Conservation (phyloP, 352 stramenopile genomes). For the Elongisporangium anandrum region DNA sequence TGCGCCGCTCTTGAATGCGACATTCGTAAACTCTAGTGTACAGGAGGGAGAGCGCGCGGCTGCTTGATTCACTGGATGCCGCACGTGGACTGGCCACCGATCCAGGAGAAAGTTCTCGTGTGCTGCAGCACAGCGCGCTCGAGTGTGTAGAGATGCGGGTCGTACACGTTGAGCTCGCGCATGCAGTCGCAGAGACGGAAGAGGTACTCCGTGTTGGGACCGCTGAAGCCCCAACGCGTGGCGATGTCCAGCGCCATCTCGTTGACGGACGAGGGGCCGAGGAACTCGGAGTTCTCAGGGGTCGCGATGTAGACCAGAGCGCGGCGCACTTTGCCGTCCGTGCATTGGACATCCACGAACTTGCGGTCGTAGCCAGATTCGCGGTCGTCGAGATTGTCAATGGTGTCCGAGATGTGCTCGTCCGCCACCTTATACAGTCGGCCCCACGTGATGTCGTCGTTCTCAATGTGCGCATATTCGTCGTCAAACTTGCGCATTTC, state of each 20-base stretch:
- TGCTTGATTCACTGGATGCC: slow-evolving; percentile 41
- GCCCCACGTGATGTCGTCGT: slow-evolving; percentile 78
- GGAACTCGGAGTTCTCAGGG: slow-evolving; percentile 78
- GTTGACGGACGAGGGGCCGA: slow-evolving; percentile 61
- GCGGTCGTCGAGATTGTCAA: slow-evolving; percentile 80
- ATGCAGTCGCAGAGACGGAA: slow-evolving; percentile 80
- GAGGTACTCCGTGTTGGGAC: slow-evolving; percentile 84
- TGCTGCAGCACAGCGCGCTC: slow-evolving; percentile 68
- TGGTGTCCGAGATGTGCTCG: slow-evolving; percentile 66
- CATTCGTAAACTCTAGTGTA: neutral
- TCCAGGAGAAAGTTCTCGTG: slow-evolving; percentile 30
- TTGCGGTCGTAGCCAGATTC: slow-evolving; percentile 82
- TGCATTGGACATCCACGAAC: slow-evolving; percentile 74
- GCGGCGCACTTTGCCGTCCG: slow-evolving; percentile 53
- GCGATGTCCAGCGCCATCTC: slow-evolving; percentile 81
- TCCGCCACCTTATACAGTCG: slow-evolving; percentile 82
- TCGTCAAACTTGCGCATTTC: slow-evolving; percentile 75
- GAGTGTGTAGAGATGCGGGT: slow-evolving; percentile 70
- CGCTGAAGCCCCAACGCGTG: slow-evolving; percentile 60
- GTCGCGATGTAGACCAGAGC: slow-evolving; percentile 85
- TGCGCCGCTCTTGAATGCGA: neutral
- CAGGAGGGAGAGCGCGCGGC: slow-evolving; percentile 8
- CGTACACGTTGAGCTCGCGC: slow-evolving; percentile 61
- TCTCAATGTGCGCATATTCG: slow-evolving; percentile 55
- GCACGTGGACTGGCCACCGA: slow-evolving; percentile 28